Evolutionary conservation across 2,329 filamentous ascomycete genomes (phyloP), one percentile per base, ranked within the genome.

Genomic region (Colletotrichum destructivum): DNA sequence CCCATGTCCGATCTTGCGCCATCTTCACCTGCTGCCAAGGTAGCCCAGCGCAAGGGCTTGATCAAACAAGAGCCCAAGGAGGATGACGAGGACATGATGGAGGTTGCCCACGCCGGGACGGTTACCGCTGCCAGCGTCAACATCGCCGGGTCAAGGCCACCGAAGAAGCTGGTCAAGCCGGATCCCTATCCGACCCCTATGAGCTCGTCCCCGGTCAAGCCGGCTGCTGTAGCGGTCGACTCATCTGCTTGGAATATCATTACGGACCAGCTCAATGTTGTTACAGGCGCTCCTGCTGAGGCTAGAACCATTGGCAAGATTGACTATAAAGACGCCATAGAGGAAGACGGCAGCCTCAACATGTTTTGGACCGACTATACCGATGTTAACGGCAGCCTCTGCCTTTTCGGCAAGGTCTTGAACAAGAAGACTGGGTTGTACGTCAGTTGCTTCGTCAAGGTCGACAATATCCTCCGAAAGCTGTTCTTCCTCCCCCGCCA

Each of bases 291-390:
- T 4, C 85, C 88, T 5, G 80, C 89, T 3, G 92, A 94, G 74
- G 84, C 86, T 44, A 85, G 85, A 35, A 87, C 85, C 11, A 89
- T 94, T 74, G 95, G 95, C 51, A 99, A 98, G 82, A 88, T 98
- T 60, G 91, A 92, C 74, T 88, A 94, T 69, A 90, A 93, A 74
- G 93, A 97, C 81, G 95, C 94, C n/a, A 84, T 97, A n/a, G 96
- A 98, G 80, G 91, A 94, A 74, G 95, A 99, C 78, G 96, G 96
- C 46, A 97, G 93, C 76, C 86, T 99, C 40, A 92, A 92, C 75
- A 94, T 99, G 85, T 99, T 98, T 84, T 99, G 96, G 96, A 93
- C 94, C 9, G 96, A 99, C 82, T 99, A 98, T 78, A 94, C 93
- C 0, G 96, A 99, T 79, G 86, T 98, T 79, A 95, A 95, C 77